These are phyloP conservation scores for Mycocentrospora acerina DNA, from an alignment of 2,329 filamentous ascomycete genomes.

Conservation along the genomic window DNA sequence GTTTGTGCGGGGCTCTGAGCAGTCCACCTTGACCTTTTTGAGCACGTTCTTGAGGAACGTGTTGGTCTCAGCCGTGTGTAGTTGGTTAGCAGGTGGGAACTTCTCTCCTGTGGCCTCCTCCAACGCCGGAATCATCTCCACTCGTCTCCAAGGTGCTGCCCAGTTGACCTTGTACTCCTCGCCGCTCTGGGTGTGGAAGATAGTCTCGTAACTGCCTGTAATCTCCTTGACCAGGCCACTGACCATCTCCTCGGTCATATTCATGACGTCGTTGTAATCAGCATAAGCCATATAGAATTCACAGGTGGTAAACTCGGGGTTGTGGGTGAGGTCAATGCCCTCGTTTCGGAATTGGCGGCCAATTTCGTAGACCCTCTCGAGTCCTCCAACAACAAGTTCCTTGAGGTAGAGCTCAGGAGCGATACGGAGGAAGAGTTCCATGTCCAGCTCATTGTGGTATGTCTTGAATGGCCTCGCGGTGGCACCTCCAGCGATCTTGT, in stretches of 20 bases:
- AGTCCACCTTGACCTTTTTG: slow-evolving; percentile 88
- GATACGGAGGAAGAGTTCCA: slow-evolving; percentile 92
- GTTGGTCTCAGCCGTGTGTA: slow-evolving; percentile 87
- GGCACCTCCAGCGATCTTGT: slow-evolving; percentile 90
- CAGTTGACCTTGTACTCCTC: slow-evolving; percentile 93
- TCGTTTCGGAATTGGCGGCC: slow-evolving; percentile 96
- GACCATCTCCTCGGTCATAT: slow-evolving; percentile 89
- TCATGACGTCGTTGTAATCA: slow-evolving; percentile 79
- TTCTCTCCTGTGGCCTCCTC: slow-evolving; percentile 89
- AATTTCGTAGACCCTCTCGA: slow-evolving; percentile 94
- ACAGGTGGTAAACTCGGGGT: slow-evolving; percentile 96
- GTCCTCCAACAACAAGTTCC: slow-evolving; percentile 90
- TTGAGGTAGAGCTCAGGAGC: slow-evolving; percentile 97
- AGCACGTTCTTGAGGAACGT: slow-evolving; percentile 75
- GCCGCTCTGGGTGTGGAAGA: slow-evolving; percentile 81
- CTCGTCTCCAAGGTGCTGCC: slow-evolving; percentile 87
- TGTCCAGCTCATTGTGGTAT: slow-evolving; percentile 92
- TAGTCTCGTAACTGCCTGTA: slow-evolving; percentile 81
- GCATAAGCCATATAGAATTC: slow-evolving; percentile 87
- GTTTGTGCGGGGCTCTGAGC: slow-evolving; percentile 87
- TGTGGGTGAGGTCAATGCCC: slow-evolving; percentile 88
- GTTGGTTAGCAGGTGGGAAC: slow-evolving; percentile 84
- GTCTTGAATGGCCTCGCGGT: slow-evolving; percentile 95
- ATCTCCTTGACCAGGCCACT: slow-evolving; percentile 85
- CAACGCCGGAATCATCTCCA: slow-evolving; percentile 94